These are phyloP conservation scores for Magnolia officinalis DNA, from an alignment of 164 flowering plant genomes.

Conservation along the genomic window DNA sequence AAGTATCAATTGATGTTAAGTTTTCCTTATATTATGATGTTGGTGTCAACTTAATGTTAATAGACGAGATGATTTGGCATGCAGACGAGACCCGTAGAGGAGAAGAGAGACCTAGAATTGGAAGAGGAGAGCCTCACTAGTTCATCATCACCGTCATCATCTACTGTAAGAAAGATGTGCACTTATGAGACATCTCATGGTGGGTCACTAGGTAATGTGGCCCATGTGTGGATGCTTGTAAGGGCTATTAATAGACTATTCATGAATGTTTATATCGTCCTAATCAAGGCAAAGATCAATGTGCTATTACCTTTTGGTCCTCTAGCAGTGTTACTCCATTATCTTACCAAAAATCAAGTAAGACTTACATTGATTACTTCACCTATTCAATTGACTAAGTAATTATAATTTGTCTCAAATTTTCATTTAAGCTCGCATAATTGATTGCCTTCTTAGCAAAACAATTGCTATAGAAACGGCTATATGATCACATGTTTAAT, in stretches of 20 bases:
- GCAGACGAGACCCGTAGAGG: conserved; percentile 46
- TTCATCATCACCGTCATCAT: conserved; percentile 23
- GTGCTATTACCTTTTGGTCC: conserved; percentile 75
- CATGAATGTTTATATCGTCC: conserved; percentile 46
- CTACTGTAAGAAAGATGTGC: conserved; percentile 29
- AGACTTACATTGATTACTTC: conserved; percentile 13
- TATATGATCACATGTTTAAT: too few species aligned
- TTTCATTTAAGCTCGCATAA: too few species aligned
- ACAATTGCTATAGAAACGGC: too few species aligned
- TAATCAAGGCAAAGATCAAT: conserved; percentile 65
- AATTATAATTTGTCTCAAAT: too few species aligned
- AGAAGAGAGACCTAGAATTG: conserved; percentile 33
- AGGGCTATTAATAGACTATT: conserved; percentile 30
- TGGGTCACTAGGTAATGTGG: conserved; percentile 19
- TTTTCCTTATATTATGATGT: too few species aligned
- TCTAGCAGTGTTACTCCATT: conserved; percentile 58
- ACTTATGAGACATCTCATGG: conserved; percentile 31
- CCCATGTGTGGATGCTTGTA: conserved; percentile 20
- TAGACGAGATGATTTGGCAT: neutral
- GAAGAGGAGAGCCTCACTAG: conserved; percentile 37
- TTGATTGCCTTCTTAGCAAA: too few species aligned
- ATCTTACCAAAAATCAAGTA: conserved; percentile 57
- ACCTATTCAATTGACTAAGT: too few species aligned
- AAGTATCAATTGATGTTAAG: too few species aligned
- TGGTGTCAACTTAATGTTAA: too few species aligned